Base-by-base conservation (phyloP, 371 early-diverging fungal species). In the Lichtheimia ramosa region DNA sequence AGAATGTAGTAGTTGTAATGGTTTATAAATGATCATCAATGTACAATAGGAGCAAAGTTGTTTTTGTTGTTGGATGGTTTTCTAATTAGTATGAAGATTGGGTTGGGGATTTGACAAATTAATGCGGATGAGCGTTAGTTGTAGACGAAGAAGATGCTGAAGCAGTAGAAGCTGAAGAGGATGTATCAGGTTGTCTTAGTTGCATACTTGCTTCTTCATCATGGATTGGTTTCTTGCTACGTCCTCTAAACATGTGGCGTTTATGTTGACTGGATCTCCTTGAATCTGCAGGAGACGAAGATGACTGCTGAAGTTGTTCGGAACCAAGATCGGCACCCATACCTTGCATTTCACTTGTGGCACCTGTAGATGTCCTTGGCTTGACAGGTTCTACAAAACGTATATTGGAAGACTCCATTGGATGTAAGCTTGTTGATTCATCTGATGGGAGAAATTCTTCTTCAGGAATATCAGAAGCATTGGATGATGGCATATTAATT, bases 361-460 rank as follows among this genome's bases (percentile, higher is more conserved):
- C 34, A 34, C 34, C 34, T 34, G 34, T 34, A 2, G 34, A 34
- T 34, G 34, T 0, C 10, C 34, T 34, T 34, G 34, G 77, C 13
- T 69, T 76, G 18, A 72, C 61, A 20, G 77, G 78, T 27, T 77
- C 75, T 2, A 77, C n/a, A 23, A 77, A 77, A 3, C 74, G 68
- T 56, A 77, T 73, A 2, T 68, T 66, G 48, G 68, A 69, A 21
- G 24, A 23, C 16, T 24, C 54, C 10, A 51, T 40, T 15, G 21
- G 34, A 12, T 15, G 62, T 42, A 10, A 13, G 4, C 23, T 27
- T 43, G 40, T 25, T 41, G 56, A 39, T 20, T 55, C 53, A 49
- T 60, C 28, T 3, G 41, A 15, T 7, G 71, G 71, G 16, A 72
- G 56, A 48, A 71, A 59, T 7, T 71, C 71, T 51, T 75, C 76